Conservation (phyloP, 2,329 filamentous ascomycete species). For the Xylariaceae sp. region DNA sequence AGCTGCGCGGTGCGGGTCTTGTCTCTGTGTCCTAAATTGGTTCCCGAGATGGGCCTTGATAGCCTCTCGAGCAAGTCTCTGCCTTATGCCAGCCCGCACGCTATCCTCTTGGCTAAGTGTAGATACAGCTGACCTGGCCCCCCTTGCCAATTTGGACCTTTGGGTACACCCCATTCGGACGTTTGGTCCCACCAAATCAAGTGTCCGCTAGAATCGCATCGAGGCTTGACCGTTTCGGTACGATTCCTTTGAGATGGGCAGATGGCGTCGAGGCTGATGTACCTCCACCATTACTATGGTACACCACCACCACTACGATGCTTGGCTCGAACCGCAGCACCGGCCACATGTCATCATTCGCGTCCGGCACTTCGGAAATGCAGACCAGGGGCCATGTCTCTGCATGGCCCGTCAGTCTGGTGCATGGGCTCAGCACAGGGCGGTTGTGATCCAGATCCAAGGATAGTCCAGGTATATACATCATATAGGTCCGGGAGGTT, state of each 20-base stretch:
- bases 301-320: slow-evolving; percentile 9
- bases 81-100: too few species aligned
- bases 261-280: slow-evolving; percentile 13
- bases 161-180: too few species aligned
- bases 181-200: too few species aligned
- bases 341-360: slow-evolving; percentile 6
- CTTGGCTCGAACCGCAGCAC: too few species aligned
- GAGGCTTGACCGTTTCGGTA: slow-evolving; percentile 6
- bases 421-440: background rate
- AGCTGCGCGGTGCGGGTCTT: background rate
- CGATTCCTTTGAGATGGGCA: slow-evolving; percentile 8
- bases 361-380: background rate
- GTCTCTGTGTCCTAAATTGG: background rate
- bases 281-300: slow-evolving; percentile 10
- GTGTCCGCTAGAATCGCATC: slow-evolving; percentile 1
- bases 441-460: background rate
- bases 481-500: slow-evolving; percentile 1
- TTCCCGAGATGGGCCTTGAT: background rate
- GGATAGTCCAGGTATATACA: too few species aligned
- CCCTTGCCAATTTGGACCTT: too few species aligned
- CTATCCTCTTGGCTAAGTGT: background rate
- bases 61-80: too few species aligned
- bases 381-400: background rate
- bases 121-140: background rate
- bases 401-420: slow-evolving; percentile 1